Base-by-base conservation (phyloP, 108 stramenopile genomes). In the Cyclotella atomus region DNA sequence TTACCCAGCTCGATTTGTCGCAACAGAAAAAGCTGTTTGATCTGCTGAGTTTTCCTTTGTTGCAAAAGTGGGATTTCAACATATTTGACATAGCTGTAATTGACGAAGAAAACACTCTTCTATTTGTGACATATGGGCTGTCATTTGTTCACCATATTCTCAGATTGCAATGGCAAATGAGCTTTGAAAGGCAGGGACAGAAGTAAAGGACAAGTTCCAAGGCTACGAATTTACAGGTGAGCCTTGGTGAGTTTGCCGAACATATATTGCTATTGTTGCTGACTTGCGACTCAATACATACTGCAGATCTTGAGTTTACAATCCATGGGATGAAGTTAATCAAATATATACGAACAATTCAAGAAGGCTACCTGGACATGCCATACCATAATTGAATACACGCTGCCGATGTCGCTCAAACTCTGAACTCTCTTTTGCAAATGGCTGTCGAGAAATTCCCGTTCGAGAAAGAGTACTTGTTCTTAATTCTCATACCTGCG, bases 401-500 rank as follows among this genome's bases (percentile, higher is more conserved):
- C 70, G 88, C 85, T 20, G 85, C 88, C n/a, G 88, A 88, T 60
- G 88, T 88, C 2, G 36, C 81, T 8, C 88, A 88, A 57, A 86
- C 82, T 15, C 30, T 88, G 21, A 83, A 88, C 60, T 61, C 69
- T 5, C 59, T 88, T 45, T 56, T 88, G 27, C 70, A 86, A 49
- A 34, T 81, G n/a, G 84, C 77, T 30, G 86, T 74, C 12, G 57
- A 81, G 23, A 61, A 71, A 12, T 75, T 71, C 14, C 57, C 82
- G 15, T 55, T 57, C 35, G 57, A 68, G 21, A 36, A 65, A 15
- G 59, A 79, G 46, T 70, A 88, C 47, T 20, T 81, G 1, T 88
- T 85, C 38, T 76, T 70, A 12, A 76, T 83, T 34, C 46, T 88
- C 32, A 55, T 93, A 19, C 90, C 89, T 2, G 91, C 89, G 3